These are phyloP conservation scores for Penicillium italicum DNA, from an alignment of 2,329 filamentous ascomycete species.

Conservation along the genomic window DNA sequence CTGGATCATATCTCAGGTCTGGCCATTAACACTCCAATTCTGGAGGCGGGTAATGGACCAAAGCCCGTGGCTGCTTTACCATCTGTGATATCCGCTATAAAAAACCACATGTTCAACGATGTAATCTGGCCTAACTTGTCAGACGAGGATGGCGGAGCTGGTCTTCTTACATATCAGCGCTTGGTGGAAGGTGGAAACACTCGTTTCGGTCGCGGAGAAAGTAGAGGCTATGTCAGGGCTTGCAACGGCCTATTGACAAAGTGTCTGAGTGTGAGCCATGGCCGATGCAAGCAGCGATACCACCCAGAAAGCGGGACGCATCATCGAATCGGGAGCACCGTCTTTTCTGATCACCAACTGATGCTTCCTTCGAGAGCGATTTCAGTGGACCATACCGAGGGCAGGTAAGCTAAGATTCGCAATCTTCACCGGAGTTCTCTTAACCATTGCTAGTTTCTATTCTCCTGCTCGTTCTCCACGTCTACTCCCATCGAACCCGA, in stretches of 20 bases:
- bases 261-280: conserved; percentile 83
- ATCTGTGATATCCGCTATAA: conserved; percentile 86
- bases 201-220: conserved; percentile 74
- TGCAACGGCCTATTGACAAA: conserved; percentile 87
- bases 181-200: conserved; percentile 85
- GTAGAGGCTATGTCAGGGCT: conserved; percentile 80
- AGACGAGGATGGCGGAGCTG: conserved; percentile 91
- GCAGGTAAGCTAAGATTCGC: conserved; percentile 24
- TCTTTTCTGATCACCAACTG: conserved; percentile 47
- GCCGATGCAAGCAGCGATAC: conserved; percentile 75
- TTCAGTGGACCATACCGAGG: conserved; percentile 33
- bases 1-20: conserved; percentile 90
- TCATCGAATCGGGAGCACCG: conserved; percentile 53
- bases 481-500: conserved; percentile 13
- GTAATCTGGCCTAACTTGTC: conserved; percentile 96
- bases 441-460: conserved; percentile 25
- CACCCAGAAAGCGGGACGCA: conserved; percentile 48
- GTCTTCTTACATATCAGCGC: conserved; percentile 84
- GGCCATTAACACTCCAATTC: conserved; percentile 85
- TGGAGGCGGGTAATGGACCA: conserved; percentile 69
- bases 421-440: background rate
- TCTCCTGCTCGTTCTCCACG: conserved; percentile 32
- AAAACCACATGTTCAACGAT: conserved; percentile 94
- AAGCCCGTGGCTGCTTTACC: conserved; percentile 85
- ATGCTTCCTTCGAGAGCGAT: conserved; percentile 41